A percentile compares a stretch with the other conserved stretches of the same genome.
phyloP scores from a whole-genome alignment of 345 rosid genomes.

The Iberis pinnata region DNA sequence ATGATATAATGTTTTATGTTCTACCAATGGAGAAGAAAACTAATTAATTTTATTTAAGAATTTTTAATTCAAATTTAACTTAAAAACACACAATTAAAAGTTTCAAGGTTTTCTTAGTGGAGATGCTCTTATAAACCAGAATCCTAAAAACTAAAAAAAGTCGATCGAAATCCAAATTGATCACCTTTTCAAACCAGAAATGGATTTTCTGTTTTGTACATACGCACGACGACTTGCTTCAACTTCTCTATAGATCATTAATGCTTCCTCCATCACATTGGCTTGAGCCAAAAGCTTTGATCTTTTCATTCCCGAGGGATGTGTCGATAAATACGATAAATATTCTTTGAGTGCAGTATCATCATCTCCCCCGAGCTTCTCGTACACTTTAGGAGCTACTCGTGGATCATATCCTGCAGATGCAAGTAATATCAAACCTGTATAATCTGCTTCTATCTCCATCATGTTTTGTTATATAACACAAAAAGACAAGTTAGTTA shows the following conservation, averaged over 20 bases:
- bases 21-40: too few relatives aligned
- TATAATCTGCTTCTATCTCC: slow-evolving; percentile 94
- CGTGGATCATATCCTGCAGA: slow-evolving; percentile 91
- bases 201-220: too few relatives aligned
- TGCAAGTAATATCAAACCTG: slow-evolving; percentile 71
- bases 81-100: too few relatives aligned
- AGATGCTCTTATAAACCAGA: too few relatives aligned
- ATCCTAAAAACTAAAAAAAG: too few relatives aligned
- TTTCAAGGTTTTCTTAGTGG: too few relatives aligned
- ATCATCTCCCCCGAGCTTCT: slow-evolving; percentile 68
- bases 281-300: slow-evolving; percentile 66
- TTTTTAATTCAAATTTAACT: too few relatives aligned
- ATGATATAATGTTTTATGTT: too few relatives aligned
- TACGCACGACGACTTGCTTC: slow-evolving; percentile 51
- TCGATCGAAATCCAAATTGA: too few relatives aligned
- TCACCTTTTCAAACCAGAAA: too few relatives aligned
- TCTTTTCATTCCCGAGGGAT: slow-evolving; percentile 88
- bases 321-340: slow-evolving; percentile 88
- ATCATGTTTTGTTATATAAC: slow-evolving; percentile 51
- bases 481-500: background rate
- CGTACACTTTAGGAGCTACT: slow-evolving; percentile 68
- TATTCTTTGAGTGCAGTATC: slow-evolving; percentile 46
- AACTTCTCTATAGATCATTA: slow-evolving; percentile 55
- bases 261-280: slow-evolving; percentile 88
- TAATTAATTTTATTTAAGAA: too few relatives aligned